A percentile compares a stretch with the other conserved stretches of the same genome.
Evolutionary conservation across 768 basidiomycete species (phyloP).

Genomic region (Megacollybia marginata): DNA sequence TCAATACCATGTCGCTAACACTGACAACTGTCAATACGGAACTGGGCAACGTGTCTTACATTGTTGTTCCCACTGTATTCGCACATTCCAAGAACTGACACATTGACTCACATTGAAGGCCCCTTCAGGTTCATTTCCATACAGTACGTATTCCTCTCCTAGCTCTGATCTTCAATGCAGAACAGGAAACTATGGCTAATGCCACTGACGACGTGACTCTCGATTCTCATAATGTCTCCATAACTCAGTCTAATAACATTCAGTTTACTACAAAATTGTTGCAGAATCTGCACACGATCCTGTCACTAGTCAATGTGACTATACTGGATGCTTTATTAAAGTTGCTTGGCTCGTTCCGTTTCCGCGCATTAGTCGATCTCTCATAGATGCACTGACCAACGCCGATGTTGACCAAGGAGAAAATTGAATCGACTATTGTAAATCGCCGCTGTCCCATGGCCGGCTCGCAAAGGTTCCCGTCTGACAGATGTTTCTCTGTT

Average conservation of each 20-base stretch:
- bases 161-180: no score
- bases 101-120: no score
- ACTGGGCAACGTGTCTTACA: no score
- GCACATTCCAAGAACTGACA: no score
- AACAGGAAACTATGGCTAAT: no score
- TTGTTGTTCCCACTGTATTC: no score
- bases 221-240: no score
- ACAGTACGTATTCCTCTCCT: no score
- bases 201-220: no score
- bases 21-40: no score
- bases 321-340: slow-evolving; percentile 47
- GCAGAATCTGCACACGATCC: slow-evolving; percentile 74
- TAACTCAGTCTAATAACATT: slow-evolving; percentile 9
- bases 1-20: no score
- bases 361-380: slow-evolving; percentile 39
- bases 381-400: slow-evolving; percentile 26
- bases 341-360: background rate
- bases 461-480: slow-evolving; percentile 68
- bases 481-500: slow-evolving; percentile 23
- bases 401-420: slow-evolving; percentile 20
- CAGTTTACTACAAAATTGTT: slow-evolving; percentile 74
- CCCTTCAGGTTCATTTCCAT: no score
- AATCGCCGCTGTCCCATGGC: slow-evolving; percentile 45
- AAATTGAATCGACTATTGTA: slow-evolving; percentile 46
- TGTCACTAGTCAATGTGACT: slow-evolving; percentile 55